Base-by-base conservation (phyloP, 2,329 filamentous ascomycete genomes). In the Diaporthe sp. region DNA sequence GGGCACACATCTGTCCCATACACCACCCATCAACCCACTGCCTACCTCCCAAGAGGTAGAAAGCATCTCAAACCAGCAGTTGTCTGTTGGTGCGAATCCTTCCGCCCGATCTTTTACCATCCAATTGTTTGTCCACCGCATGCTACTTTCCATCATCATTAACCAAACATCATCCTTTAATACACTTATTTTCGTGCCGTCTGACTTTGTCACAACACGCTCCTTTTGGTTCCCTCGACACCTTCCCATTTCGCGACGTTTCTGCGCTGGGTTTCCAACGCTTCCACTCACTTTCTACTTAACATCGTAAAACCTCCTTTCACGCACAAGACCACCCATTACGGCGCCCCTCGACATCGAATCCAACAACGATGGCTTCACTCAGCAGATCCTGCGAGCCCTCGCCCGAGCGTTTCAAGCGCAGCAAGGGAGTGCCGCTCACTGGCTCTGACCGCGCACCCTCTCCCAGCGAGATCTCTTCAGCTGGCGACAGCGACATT, bases 401-500 rank as follows among this genome's bases (percentile, higher is more conserved):
- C 15, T 72, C 68, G 9, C 72, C 72, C 15, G 68, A 66, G 45
- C 72, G 68, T 4, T 74, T 74, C 52, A 69, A 72, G 54, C 74
- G 61, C 60, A 64, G 7, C 17, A 76, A 61, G 42, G 40, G 67
- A 50, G 50, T 13, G 6, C n/a, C 52, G 12, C 54, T 68, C 42
- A 61, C 60, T 28, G 33, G 54, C 30, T 74, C 74, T 38, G 74
- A 76, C 22, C 68, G 68, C 9, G 74, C 55, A 17, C 68, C 68
- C 38, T 69, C 68, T 47, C 45, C 68, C 35, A 72, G 72, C 61
- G 72, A 67, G 40, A 50, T 67, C 6, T 75, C 74, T n/a, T 73
- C 74, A 13, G 47, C 54, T 38, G 67, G 40, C 19, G 72, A 72
- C 40, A 70, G 70, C 57, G 66, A 71, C 30, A 19, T 42, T 57